Evolutionary conservation across 495 filamentous ascomycete genomes (phyloP), one percentile per base, ranked within the genome.

Genomic region (Corynascus novoguineensis): DNA sequence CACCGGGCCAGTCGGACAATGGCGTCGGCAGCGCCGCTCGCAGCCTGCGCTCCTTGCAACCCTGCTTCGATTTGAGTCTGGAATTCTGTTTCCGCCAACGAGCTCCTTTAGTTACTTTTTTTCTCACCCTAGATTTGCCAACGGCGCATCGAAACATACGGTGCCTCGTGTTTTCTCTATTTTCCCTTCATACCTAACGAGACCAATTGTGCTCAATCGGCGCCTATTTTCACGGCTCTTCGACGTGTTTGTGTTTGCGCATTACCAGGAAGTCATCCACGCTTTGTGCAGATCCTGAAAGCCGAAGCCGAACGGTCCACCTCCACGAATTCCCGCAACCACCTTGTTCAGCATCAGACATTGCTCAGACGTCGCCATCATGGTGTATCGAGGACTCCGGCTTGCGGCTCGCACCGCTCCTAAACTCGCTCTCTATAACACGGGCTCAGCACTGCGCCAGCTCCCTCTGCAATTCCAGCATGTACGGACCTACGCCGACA

Each of bases 401-500:
- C 67, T 75, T 24, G 75, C 75, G 54, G 73, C 75, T 53, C 75
- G 78, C 53, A 64, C 76, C 44, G 63, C 77, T 58, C 78, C 66
- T 14, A 65, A 54, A 27, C 42, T 69, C 41, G 50, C 64, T 25
- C 50, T 61, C 50, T 59, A 53, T 61, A 67, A 62, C 52, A 51
- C 63, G 29, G 54, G 68, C 61, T 63, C 64, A 49, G 70, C 77
- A 17, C 50, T 77, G 52, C 72, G 70, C 22, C 73, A 76, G 52
- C 64, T 80, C 53, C 71, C 77, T 44, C 15, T 73, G 15, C 75
- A 72, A 50, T 76, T 75, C 71, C 71, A 69, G 40, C 79, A 81
- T 66, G 73, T 81, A 42, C 75, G 78, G 42, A 73, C 55, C 57
- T 83, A 81, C 65, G 91, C 89, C 68, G 89, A 95, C 58, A 85